A percentile compares a stretch with the other conserved stretches of the same genome.
Conservation (phyloP, 352 stramenopile species). For the Albugo laibachii region DNA sequence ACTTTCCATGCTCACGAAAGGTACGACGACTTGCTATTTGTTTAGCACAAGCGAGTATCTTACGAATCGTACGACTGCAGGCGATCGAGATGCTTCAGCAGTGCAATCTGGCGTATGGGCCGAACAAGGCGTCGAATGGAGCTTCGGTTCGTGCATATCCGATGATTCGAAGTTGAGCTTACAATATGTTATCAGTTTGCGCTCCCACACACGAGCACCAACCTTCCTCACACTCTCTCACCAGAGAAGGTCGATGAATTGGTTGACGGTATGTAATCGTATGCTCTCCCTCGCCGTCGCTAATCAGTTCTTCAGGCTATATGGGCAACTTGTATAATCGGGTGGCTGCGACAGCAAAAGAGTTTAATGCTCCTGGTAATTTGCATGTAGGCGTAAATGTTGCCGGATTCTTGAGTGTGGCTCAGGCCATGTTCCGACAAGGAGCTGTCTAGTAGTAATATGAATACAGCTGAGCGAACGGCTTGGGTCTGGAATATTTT, state of each 20-base stretch:
- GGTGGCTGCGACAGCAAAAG: slow-evolving; percentile 38
- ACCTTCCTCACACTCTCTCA: slow-evolving; percentile 28
- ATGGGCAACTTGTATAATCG: slow-evolving; percentile 56
- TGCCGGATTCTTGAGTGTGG: slow-evolving; percentile 92
- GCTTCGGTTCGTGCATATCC: slow-evolving; percentile 21
- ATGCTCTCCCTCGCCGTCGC: slow-evolving; percentile 2
- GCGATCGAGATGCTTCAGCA: slow-evolving; percentile 70
- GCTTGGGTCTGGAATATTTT: too few relatives aligned
- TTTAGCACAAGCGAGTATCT: background rate
- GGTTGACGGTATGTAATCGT: background rate
- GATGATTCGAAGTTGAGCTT: background rate
- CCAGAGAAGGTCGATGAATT: slow-evolving; percentile 33
- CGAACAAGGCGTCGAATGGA: slow-evolving; percentile 73
- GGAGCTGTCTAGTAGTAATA: slow-evolving; percentile 79
- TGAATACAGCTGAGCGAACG: too few relatives aligned
- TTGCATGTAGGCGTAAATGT: slow-evolving; percentile 89
- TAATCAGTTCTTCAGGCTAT: slow-evolving; percentile 25
- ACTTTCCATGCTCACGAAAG: slow-evolving; percentile 63
- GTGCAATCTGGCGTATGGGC: slow-evolving; percentile 58
- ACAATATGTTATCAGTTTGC: slow-evolving; percentile 1
- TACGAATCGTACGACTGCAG: slow-evolving; percentile 4
- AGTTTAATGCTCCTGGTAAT: slow-evolving; percentile 61
- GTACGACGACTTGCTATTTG: slow-evolving; percentile 4
- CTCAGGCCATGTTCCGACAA: slow-evolving; percentile 93
- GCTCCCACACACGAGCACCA: slow-evolving; percentile 46